phyloP scores from a whole-genome alignment of 148 eudicot genomes.

The Spergularia bocconei region DNA sequence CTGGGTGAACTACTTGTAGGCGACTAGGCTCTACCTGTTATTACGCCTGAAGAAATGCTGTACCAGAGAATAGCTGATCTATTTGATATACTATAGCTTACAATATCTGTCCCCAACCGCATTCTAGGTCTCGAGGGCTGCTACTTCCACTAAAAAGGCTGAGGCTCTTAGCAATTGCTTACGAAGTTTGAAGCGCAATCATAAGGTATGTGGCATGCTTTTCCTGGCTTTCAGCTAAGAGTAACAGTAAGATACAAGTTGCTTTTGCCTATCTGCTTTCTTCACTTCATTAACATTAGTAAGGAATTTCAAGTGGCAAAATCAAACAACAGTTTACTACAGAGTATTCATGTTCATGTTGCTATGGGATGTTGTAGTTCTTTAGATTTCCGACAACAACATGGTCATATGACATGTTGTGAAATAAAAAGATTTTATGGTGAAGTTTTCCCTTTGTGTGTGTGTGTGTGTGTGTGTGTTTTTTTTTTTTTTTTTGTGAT shows the following conservation, averaged over 20 bases:
- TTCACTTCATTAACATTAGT: neutral
- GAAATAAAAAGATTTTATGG: too few species aligned
- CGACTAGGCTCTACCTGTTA: too few species aligned
- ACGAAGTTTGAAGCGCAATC: slow-evolving; percentile 62
- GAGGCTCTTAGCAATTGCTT: slow-evolving; percentile 65
- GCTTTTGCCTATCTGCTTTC: neutral
- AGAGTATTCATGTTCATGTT: too few species aligned
- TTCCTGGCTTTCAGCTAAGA: neutral
- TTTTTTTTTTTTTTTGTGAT: too few species aligned
- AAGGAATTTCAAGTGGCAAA: neutral
- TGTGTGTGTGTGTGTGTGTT: too few species aligned
- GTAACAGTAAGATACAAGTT: neutral
- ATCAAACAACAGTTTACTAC: too few species aligned
- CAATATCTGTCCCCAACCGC: neutral
- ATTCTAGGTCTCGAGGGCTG: slow-evolving; percentile 28
- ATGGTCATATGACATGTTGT: too few species aligned
- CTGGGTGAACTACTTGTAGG: neutral
- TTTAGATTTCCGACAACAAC: too few species aligned
- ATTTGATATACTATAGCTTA: neutral
- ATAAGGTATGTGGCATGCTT: slow-evolving; percentile 43
- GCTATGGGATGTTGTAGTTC: too few species aligned
- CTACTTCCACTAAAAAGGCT: slow-evolving; percentile 25
- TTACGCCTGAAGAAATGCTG: neutral
- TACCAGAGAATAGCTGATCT: neutral
- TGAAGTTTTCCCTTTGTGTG: too few species aligned